These are phyloP conservation scores for Diphasiastrum complanatum DNA, from an alignment of 83 land plant species.

Conservation along the genomic window DNA sequence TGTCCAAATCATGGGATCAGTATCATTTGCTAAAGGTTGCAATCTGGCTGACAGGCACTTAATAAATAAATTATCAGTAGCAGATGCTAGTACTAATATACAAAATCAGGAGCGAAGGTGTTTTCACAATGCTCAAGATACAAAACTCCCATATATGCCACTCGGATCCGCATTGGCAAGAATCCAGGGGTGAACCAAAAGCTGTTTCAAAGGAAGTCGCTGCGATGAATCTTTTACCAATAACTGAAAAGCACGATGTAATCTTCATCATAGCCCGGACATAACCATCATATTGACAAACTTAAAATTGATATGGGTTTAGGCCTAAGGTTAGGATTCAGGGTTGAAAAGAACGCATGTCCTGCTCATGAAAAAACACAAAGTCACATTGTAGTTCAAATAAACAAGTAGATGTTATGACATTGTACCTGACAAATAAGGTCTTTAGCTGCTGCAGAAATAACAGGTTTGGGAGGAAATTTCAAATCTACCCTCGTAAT, in stretches of 20 bases:
- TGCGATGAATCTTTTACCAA: constrained; percentile 67
- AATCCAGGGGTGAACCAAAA: constrained; percentile 79
- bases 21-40: no score
- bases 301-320: background rate
- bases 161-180: constrained; percentile 54
- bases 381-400: background rate
- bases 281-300: background rate
- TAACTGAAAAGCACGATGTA: constrained; percentile 35
- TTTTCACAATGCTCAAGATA: background rate
- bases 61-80: no score
- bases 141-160: constrained; percentile 29
- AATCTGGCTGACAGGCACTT: no score
- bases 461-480: constrained; percentile 50
- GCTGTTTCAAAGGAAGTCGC: constrained; percentile 62
- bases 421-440: constrained; percentile 48
- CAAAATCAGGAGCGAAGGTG: constrained; percentile 1
- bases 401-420: background rate
- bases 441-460: constrained; percentile 62
- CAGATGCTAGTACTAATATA: constrained; percentile 8
- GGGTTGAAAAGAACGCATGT: background rate
- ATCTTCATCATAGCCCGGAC: background rate
- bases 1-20: no score
- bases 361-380: constrained; percentile 6
- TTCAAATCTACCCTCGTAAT: constrained; percentile 55
- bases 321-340: background rate